Conservation (phyloP, 768 basidiomycete species). For the Suillus lakei region DNA sequence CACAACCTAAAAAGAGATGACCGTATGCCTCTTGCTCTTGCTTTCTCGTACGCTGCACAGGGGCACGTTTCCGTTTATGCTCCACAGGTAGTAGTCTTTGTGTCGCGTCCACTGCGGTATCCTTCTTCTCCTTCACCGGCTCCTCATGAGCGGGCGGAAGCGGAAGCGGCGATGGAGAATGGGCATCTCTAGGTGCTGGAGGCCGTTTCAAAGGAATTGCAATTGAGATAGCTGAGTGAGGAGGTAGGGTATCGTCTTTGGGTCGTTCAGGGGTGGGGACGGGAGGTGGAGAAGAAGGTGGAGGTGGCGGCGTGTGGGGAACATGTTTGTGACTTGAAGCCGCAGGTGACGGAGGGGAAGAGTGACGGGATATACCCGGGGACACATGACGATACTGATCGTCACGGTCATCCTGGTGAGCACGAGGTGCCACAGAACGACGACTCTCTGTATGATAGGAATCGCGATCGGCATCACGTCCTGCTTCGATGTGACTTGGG, state of each 20-base stretch:
- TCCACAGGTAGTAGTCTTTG: constrained; percentile 4
- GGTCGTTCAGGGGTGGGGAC: constrained; percentile 41
- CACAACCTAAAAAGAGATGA: constrained; percentile 69
- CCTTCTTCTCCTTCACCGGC: constrained; percentile 32
- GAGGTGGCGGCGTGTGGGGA: constrained; percentile 25
- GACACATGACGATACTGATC: constrained; percentile 27
- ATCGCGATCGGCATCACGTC: constrained; percentile 14
- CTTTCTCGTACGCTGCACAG: constrained; percentile 56
- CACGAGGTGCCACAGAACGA: constrained; percentile 16
- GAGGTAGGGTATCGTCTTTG: constrained; percentile 40
- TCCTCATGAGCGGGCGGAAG: constrained; percentile 36
- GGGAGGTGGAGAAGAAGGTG: constrained; percentile 35
- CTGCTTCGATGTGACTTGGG: constrained; percentile 13
- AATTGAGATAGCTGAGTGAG: constrained; percentile 47
- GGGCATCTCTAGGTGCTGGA: constrained; percentile 48
- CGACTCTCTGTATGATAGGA: constrained; percentile 5
- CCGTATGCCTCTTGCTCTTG: constrained; percentile 75
- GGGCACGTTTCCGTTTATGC: constrained; percentile 43
- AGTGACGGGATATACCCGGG: constrained; percentile 21
- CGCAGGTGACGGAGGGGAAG: constrained; percentile 16
- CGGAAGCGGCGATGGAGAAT: constrained; percentile 48
- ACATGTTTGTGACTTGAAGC: constrained; percentile 10
- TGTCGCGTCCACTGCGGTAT: constrained; percentile 11
- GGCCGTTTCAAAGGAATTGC: constrained; percentile 48
- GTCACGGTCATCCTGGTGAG: constrained; percentile 13